Evolutionary conservation across 495 filamentous ascomycete species (phyloP).

Genomic region (Aspergillus asperescens): DNA sequence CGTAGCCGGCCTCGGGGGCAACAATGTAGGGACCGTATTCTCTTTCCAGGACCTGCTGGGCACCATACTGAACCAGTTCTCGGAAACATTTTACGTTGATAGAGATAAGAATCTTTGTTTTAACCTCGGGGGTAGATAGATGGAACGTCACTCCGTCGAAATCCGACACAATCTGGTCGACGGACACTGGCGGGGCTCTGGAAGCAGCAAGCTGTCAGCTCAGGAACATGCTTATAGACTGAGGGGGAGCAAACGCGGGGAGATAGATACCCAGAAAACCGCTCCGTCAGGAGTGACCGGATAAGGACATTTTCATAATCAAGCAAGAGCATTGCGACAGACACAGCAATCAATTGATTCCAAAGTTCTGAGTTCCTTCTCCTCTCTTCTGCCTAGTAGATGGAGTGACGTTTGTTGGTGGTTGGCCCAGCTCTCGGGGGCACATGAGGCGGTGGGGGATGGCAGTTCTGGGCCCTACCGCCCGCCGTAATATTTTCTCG

Average conservation of each 20-base stretch:
- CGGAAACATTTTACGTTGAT: slow-evolving; percentile 90
- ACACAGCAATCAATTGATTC: slow-evolving; percentile 7
- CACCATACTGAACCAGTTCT: slow-evolving; percentile 88
- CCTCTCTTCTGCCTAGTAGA: slow-evolving; percentile 15
- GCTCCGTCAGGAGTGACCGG: slow-evolving; percentile 89
- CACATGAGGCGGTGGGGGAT: slow-evolving; percentile 29
- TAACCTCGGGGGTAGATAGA: slow-evolving; percentile 88
- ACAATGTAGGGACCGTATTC: slow-evolving; percentile 94
- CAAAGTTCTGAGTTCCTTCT: slow-evolving; percentile 13
- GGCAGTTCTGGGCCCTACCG: slow-evolving; percentile 29
- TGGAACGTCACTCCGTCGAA: slow-evolving; percentile 98
- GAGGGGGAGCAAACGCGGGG: slow-evolving; percentile 15
- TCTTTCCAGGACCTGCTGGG: slow-evolving; percentile 79
- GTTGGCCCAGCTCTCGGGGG: slow-evolving; percentile 2
- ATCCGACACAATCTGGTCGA: slow-evolving; percentile 96
- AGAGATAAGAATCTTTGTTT: slow-evolving; percentile 87
- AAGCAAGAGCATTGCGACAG: slow-evolving; percentile 74
- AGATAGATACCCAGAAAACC: slow-evolving; percentile 72
- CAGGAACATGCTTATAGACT: slow-evolving; percentile 26
- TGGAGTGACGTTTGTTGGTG: slow-evolving; percentile 20
- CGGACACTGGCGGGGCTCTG: slow-evolving; percentile 76
- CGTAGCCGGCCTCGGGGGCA: slow-evolving; percentile 79
- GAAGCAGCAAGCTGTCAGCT: slow-evolving; percentile 29
- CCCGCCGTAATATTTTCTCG: slow-evolving; percentile 32
- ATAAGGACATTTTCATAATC: slow-evolving; percentile 99